Evolutionary conservation across 805 yeast genomes (phyloP).

Genomic region (Saccharomyces jurei): DNA sequence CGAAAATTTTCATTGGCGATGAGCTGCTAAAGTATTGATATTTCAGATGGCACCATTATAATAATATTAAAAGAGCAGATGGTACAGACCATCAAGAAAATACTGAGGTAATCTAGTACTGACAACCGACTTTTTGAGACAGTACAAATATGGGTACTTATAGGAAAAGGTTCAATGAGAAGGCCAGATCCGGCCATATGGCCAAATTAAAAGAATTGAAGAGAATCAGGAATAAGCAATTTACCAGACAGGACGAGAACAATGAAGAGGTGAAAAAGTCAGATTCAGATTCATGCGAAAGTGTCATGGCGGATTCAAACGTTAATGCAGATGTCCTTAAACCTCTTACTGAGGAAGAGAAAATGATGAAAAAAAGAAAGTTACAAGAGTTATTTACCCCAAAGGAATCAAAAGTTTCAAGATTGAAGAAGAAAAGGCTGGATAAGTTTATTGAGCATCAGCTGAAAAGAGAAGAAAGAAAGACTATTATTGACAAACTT

Average conservation of each 20-base stretch:
- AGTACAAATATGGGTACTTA: constrained; percentile 61
- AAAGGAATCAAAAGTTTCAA: constrained; percentile 59
- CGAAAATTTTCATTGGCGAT: background rate
- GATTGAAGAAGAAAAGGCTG: constrained; percentile 66
- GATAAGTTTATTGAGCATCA: constrained; percentile 93
- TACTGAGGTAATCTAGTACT: background rate
- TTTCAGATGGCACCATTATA: background rate
- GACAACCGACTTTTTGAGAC: background rate
- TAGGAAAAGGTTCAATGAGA: constrained; percentile 72
- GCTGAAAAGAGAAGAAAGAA: constrained; percentile 79
- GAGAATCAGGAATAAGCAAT: constrained; percentile 61
- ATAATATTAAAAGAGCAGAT: background rate
- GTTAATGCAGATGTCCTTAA: constrained; percentile 53
- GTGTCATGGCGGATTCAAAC: constrained; percentile 29
- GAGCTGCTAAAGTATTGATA: background rate
- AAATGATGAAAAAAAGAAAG: constrained; percentile 53
- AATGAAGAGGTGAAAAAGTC: constrained; percentile 24
- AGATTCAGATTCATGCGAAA: constrained; percentile 10
- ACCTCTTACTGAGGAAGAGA: constrained; percentile 60
- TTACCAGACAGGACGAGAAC: constrained; percentile 42
- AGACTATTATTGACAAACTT: constrained; percentile 63
- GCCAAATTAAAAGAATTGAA: constrained; percentile 68
- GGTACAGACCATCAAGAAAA: background rate
- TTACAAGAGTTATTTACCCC: constrained; percentile 53
- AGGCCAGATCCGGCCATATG: constrained; percentile 78